Percentiles rank a stretch among this genome's conserved stretches.
phyloP scores from a whole-genome alignment of 1,139 yeast species.

The Candida sp. region DNA sequence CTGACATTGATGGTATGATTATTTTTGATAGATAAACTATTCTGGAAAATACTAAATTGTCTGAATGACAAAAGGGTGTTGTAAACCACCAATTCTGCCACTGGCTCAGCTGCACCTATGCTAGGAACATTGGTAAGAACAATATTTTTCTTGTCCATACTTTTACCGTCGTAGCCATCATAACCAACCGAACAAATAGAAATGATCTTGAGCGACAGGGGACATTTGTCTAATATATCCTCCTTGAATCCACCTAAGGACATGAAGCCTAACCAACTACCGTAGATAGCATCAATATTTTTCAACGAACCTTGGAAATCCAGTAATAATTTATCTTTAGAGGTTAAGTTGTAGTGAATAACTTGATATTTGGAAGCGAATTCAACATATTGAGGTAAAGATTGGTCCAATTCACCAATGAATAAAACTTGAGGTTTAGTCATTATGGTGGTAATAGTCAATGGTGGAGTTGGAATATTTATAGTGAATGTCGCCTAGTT shows the following conservation, averaged over 20 bases:
- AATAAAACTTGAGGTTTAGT: constrained; percentile 38
- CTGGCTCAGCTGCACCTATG: constrained; percentile 62
- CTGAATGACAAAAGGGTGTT: constrained; percentile 61
- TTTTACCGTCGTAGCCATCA: constrained; percentile 53
- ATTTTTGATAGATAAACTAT: constrained; percentile 9
- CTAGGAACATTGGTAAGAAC: constrained; percentile 65
- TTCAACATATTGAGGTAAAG: constrained; percentile 30
- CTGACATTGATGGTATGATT: constrained; percentile 42
- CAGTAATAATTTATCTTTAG: constrained; percentile 35
- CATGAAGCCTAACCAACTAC: constrained; percentile 58
- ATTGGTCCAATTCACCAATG: constrained; percentile 39
- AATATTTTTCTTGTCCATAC: constrained; percentile 39
- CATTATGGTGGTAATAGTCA: constrained; percentile 1
- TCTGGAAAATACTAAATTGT: constrained; percentile 50
- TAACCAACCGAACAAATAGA: constrained; percentile 72
- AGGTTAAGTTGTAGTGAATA: constrained; percentile 35
- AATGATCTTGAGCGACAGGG: constrained; percentile 50
- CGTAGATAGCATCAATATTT: constrained; percentile 58
- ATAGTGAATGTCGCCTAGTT: background rate
- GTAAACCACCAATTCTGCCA: constrained; percentile 69
- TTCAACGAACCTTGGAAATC: constrained; percentile 29
- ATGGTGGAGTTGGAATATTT: background rate
- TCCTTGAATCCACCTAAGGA: constrained; percentile 47
- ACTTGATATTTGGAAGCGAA: constrained; percentile 42
- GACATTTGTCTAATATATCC: constrained; percentile 51